phyloP scores from a whole-genome alignment of 306 rosid genomes.

The Mimosa bimucronata region DNA sequence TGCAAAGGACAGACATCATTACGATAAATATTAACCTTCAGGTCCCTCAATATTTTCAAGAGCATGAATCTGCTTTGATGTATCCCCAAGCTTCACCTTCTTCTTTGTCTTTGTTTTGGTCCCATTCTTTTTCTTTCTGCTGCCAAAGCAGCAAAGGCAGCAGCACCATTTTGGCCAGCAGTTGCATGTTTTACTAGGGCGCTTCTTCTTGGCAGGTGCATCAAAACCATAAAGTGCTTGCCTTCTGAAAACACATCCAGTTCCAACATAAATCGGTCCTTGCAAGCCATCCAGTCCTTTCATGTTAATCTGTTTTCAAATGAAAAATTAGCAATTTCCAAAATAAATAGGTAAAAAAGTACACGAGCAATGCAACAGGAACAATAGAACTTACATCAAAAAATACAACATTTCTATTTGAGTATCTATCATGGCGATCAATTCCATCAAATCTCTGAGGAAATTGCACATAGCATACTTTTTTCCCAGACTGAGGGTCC shows the following conservation, averaged over 20 bases:
- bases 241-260: conserved; percentile 98
- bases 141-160: conserved; percentile 59
- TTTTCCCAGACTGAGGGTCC: conserved; percentile 96
- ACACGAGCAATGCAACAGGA: background rate
- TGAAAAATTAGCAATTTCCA: conserved; percentile 31
- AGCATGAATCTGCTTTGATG: conserved; percentile 96
- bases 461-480: conserved; percentile 93
- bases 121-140: conserved; percentile 65
- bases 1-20: conserved; percentile 18
- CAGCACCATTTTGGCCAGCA: conserved; percentile 97
- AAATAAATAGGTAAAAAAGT: conserved; percentile 3
- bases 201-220: conserved; percentile 85
- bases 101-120: conserved; percentile 74
- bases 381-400: conserved; percentile 71
- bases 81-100: conserved; percentile 83
- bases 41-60: conserved; percentile 89
- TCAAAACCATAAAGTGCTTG: conserved; percentile 89
- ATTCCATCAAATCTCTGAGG: conserved; percentile 99
- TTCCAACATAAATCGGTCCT: conserved; percentile 98
- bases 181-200: conserved; percentile 90
- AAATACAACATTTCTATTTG: conserved; percentile 95
- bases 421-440: conserved; percentile 94
- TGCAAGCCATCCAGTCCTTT: conserved; percentile 95
- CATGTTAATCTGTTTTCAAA: conserved; percentile 87
- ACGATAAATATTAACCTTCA: conserved; percentile 55